A percentile compares a stretch with the other conserved stretches of the same genome.
Evolutionary conservation across 345 rosid genomes (phyloP).

Genomic region (Arabidopsis suecica): DNA sequence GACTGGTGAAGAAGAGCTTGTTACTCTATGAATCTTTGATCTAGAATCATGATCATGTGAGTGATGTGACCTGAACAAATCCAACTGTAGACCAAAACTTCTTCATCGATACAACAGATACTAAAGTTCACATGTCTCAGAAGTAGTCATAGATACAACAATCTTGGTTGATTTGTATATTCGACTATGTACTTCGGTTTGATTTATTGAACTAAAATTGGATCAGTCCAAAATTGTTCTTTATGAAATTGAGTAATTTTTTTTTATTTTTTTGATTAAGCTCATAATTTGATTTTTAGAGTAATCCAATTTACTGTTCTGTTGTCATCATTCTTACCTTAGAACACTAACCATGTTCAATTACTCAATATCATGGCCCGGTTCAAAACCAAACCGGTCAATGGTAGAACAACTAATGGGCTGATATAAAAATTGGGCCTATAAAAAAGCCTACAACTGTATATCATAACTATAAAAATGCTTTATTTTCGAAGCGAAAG

Average conservation of each 20-base stretch:
- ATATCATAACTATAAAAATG: background rate
- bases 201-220: background rate
- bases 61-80: conserved; percentile 1
- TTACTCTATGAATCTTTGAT: background rate
- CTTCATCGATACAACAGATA: background rate
- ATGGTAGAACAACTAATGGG: background rate
- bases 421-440: background rate
- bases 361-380: background rate
- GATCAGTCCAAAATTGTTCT: background rate
- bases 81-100: conserved; percentile 15
- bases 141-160: background rate
- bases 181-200: background rate
- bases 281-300: background rate
- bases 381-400: conserved; percentile 25
- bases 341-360: background rate
- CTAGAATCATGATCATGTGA: background rate
- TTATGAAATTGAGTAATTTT: background rate
- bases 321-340: background rate
- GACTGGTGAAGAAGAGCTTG: background rate
- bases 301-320: background rate
- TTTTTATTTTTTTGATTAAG: too few species aligned
- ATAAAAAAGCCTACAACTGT: conserved; percentile 10
- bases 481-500: background rate
- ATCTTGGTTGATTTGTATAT: background rate
- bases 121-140: background rate